Evolutionary conservation across 176 grass and related monocot species (phyloP).

Genomic region (Oryza longistaminata): DNA sequence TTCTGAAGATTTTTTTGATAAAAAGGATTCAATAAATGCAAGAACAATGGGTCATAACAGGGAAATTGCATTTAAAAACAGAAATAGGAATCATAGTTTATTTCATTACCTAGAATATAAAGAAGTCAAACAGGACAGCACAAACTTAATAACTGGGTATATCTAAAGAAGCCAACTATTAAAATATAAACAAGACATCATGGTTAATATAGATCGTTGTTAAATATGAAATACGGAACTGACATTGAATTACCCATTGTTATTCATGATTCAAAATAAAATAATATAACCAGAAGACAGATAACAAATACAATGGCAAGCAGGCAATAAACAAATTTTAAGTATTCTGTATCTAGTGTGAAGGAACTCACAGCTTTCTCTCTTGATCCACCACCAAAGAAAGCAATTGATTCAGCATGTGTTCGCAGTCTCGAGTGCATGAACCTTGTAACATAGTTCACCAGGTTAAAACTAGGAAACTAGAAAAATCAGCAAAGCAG

Average conservation of each 20-base stretch:
- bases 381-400: conserved; percentile 97
- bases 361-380: conserved; percentile 80
- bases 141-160: no score
- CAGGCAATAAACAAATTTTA: not conserved
- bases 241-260: not conserved
- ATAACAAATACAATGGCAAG: not conserved
- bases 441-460: conserved; percentile 60
- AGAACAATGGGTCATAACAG: not conserved
- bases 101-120: no score
- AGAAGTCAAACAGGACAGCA: no score
- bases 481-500: conserved; percentile 26
- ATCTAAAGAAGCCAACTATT: not conserved
- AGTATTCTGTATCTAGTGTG: not conserved
- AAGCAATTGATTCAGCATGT: conserved; percentile 98
- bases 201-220: not conserved
- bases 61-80: no score
- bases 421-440: conserved; percentile 94
- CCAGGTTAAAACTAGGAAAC: conserved; percentile 28
- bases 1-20: not conserved
- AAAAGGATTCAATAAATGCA: conserved; percentile 17
- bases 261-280: conserved; percentile 19
- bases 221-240: not conserved
- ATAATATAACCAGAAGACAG: conserved; percentile 2
- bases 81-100: no score
- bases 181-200: not conserved